Conservation (phyloP, 441 rosid species). For the Populus trichocarpa region DNA sequence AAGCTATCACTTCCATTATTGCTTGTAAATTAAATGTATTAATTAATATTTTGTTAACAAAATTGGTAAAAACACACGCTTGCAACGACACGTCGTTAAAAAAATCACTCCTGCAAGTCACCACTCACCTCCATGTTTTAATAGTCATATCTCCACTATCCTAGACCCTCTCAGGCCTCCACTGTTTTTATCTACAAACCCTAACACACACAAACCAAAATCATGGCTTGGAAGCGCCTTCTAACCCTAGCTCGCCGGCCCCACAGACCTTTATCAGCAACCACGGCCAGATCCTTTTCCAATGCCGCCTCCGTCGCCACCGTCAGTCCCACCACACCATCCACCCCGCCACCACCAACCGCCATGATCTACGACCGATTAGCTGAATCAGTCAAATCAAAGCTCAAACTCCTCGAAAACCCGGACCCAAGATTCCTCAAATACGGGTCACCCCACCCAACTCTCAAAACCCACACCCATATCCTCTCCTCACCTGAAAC, state of each 20-base stretch:
- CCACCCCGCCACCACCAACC: constrained; percentile 48
- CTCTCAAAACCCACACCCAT: constrained; percentile 55
- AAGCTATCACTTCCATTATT: background rate
- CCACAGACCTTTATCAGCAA: constrained; percentile 34
- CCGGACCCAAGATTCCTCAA: constrained; percentile 84
- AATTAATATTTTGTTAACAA: background rate
- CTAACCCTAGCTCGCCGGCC: constrained; percentile 56
- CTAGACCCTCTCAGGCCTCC: background rate
- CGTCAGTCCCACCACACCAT: constrained; percentile 30
- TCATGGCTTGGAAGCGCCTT: constrained; percentile 65
- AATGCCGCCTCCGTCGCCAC: constrained; percentile 41
- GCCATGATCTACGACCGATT: constrained; percentile 86
- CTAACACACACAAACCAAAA: background rate
- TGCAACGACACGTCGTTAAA: background rate
- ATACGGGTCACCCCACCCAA: constrained; percentile 87
- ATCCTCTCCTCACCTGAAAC: constrained; percentile 89
- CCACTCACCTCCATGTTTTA: background rate
- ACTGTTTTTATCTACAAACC: constrained; percentile 8
- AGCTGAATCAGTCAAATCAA: constrained; percentile 55
- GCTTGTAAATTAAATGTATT: background rate
- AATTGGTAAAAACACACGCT: background rate
- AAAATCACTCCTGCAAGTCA: background rate
- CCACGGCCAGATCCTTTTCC: constrained; percentile 43
- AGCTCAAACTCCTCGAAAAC: constrained; percentile 59
- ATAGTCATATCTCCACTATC: background rate